Percentiles rank a stretch among this genome's conserved stretches.
phyloP scores from a whole-genome alignment of 441 rosid species.

The Omphalea diandra region DNA sequence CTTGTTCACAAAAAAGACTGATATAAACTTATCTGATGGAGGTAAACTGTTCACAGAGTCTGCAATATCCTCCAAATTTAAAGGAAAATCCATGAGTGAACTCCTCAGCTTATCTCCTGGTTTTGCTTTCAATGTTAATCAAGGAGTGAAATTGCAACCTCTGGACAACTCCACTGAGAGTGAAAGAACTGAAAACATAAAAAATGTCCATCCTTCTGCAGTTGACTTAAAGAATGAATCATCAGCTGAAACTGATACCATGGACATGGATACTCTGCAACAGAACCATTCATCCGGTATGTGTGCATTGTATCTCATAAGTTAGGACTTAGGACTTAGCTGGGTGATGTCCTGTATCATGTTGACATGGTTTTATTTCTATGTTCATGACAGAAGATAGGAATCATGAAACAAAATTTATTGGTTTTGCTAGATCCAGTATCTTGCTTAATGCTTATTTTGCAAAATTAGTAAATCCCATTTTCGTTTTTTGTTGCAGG shows the following conservation, averaged over 20 bases:
- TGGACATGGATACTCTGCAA: constrained; percentile 56
- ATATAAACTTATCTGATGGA: constrained; percentile 39
- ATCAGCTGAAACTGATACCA: constrained; percentile 63
- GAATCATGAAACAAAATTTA: not conserved
- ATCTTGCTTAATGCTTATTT: not conserved
- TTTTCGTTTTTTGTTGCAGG: constrained; percentile 53
- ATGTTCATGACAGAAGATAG: not conserved
- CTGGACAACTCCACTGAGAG: constrained; percentile 54
- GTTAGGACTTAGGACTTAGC: not conserved
- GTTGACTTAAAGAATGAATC: constrained; percentile 48
- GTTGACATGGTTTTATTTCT: constrained; percentile 2
- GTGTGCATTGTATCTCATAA: not conserved
- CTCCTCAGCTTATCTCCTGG: constrained; percentile 46
- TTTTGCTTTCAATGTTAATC: constrained; percentile 36
- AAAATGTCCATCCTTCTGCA: constrained; percentile 26
- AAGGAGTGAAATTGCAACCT: constrained; percentile 52
- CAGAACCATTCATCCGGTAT: constrained; percentile 50
- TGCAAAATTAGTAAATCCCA: constrained; percentile 22
- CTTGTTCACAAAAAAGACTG: constrained; percentile 41
- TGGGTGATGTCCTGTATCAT: not conserved
- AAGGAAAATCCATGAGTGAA: constrained; percentile 45
- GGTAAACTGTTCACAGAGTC: constrained; percentile 43
- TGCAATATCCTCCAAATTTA: constrained; percentile 39
- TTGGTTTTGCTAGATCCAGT: constrained; percentile 1
- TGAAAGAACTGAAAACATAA: constrained; percentile 36